Evolutionary conservation across 768 basidiomycete genomes (phyloP).

Genomic region (Collybia sordida): DNA sequence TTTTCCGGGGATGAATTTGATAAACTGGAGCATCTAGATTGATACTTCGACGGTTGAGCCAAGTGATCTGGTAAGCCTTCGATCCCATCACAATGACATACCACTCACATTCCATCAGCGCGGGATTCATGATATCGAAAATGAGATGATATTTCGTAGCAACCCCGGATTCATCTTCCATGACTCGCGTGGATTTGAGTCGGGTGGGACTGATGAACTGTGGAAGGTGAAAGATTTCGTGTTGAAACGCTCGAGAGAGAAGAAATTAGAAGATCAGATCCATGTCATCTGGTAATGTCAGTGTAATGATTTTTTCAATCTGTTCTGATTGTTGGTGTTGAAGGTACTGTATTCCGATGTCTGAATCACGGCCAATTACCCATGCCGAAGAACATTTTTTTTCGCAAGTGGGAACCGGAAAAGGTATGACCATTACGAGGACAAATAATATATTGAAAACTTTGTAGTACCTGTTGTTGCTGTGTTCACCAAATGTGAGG

Average conservation of each 20-base stretch:
- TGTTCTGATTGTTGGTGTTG: background rate
- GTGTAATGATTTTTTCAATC: constrained; percentile 11
- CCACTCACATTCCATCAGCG: constrained; percentile 25
- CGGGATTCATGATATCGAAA: constrained; percentile 32
- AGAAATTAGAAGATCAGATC: constrained; percentile 21
- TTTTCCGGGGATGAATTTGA: too few relatives aligned
- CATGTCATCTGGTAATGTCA: constrained; percentile 36
- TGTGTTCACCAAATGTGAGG: constrained; percentile 38
- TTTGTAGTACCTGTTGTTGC: constrained; percentile 34
- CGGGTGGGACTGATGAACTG: constrained; percentile 28
- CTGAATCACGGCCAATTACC: constrained; percentile 23
- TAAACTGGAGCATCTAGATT: too few relatives aligned
- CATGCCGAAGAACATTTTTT: constrained; percentile 30
- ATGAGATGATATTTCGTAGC: constrained; percentile 26
- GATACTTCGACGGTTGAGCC: too few relatives aligned
- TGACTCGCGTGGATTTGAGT: constrained; percentile 41
- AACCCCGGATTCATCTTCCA: constrained; percentile 38
- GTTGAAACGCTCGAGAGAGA: constrained; percentile 13
- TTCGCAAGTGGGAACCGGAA: constrained; percentile 17
- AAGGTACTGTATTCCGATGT: constrained; percentile 39
- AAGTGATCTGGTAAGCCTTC: too few relatives aligned
- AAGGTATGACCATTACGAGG: constrained; percentile 16
- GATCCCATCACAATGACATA: too few relatives aligned
- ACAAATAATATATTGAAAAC: background rate
- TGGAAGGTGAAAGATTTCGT: constrained; percentile 30